A percentile compares a stretch with the other conserved stretches of the same genome.
Evolutionary conservation across 2,329 filamentous ascomycete species (phyloP).

Genomic region (Incumbomyces lentus): DNA sequence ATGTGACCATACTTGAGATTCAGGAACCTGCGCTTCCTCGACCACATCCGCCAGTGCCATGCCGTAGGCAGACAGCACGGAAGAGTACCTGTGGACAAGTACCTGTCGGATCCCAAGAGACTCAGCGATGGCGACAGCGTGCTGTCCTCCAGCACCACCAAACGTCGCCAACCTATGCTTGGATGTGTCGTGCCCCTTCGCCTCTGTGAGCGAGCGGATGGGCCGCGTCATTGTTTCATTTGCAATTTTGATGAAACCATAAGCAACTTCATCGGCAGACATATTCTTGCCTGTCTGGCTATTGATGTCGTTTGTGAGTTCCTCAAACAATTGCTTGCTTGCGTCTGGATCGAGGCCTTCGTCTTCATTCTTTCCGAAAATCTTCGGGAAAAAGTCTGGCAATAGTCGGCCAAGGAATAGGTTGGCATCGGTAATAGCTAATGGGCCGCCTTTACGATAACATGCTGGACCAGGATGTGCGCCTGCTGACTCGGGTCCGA

Average conservation of each 20-base stretch:
- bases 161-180: conserved; percentile 87
- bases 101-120: conserved; percentile 78
- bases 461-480: conserved; percentile 87
- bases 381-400: conserved; percentile 91
- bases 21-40: conserved; percentile 63
- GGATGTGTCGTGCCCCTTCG: conserved; percentile 82
- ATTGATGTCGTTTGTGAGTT: conserved; percentile 69
- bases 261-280: conserved; percentile 73
- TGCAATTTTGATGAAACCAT: conserved; percentile 84
- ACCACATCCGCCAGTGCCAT: conserved; percentile 91
- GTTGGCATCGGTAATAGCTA: conserved; percentile 89
- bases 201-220: conserved; percentile 82
- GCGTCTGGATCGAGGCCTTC: conserved; percentile 68
- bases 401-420: conserved; percentile 74
- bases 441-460: conserved; percentile 81
- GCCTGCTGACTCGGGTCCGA: conserved; percentile 82
- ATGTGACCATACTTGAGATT: conserved; percentile 48
- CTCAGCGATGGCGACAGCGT: conserved; percentile 82
- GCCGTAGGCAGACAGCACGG: conserved; percentile 82
- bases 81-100: conserved; percentile 80
- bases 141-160: conserved; percentile 83
- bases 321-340: conserved; percentile 63
- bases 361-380: conserved; percentile 83
- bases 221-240: conserved; percentile 88
- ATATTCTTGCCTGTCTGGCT: conserved; percentile 54